Base-by-base conservation (phyloP, 495 filamentous ascomycete species). In the Xylaria palmicola region DNA sequence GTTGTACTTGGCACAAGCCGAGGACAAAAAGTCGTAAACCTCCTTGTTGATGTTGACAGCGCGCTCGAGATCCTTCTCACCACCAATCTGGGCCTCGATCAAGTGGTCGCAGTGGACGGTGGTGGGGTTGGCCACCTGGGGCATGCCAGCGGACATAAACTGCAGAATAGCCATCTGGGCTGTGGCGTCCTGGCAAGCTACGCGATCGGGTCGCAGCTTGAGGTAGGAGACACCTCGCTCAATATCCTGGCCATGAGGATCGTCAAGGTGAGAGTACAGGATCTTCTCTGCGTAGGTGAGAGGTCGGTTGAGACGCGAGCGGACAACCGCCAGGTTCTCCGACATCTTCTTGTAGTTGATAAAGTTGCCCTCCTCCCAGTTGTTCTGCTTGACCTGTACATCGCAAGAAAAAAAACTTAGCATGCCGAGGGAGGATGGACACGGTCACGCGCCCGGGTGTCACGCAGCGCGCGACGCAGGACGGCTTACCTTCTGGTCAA, bases 131-230 rank as follows among this genome's bases (percentile, higher is more conserved):
- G 91, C 91, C 60, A 98, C 95, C 37, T 88, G 88, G 61, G 90
- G 88, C 88, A 98, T 91, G 73, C 92, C 92, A 63, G 95, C 94
- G 51, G 91, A 96, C 92, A 98, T 98, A 83, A 98, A 98, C 82
- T 98, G 94, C 49, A 98, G 85, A 71, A 98, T 97, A 65, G 94
- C 94, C 95, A 98, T 98, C 86, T 98, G 94, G 62, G 94, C 94
- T 27, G 95, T 98, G 67, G 94, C 94, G 86, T 98, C 94, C 84
- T 98, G 94, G 84, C 93, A 97, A 80, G 95, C 95, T 68, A 98
- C 95, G 77, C 94, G 90, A 75, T 98, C 94, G 43, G 95, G 95
- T 55, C 94, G 90, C 62, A 98, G 86, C 79, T 90, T 95, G 58
- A 98, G 88, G 82, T 98, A 98, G 56, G 91, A 96, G 62, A 85